Evolutionary conservation across 495 filamentous ascomycete species (phyloP).

Genomic region (Hypoxylon fragiforme): DNA sequence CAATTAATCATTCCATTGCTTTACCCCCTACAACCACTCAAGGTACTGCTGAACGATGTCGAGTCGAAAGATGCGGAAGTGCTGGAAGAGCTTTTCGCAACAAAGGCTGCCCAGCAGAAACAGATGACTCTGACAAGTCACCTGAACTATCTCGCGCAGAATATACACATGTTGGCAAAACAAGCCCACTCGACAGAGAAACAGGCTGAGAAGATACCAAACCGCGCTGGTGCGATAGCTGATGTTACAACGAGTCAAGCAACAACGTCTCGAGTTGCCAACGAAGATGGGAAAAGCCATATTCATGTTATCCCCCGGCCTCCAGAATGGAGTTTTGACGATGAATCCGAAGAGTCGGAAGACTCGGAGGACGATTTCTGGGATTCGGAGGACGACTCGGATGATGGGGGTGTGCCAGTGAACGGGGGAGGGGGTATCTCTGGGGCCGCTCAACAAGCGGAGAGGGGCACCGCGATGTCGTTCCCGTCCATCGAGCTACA

Average conservation of each 20-base stretch:
- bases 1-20: constrained; percentile 70
- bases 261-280: constrained; percentile 6
- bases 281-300: constrained; percentile 60
- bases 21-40: constrained; percentile 73
- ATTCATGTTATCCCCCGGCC: constrained; percentile 78
- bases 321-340: constrained; percentile 71
- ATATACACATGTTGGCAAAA: constrained; percentile 70
- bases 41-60: constrained; percentile 67
- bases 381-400: constrained; percentile 45
- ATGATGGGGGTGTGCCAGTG: constrained; percentile 43
- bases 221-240: neutral
- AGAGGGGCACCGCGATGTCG: constrained; percentile 75
- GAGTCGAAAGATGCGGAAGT: constrained; percentile 60
- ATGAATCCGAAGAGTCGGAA: constrained; percentile 50
- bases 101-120: constrained; percentile 58
- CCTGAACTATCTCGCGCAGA: constrained; percentile 76
- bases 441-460: constrained; percentile 47
- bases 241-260: constrained; percentile 5
- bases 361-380: constrained; percentile 40
- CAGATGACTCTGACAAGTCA: constrained; percentile 71
- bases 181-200: constrained; percentile 35
- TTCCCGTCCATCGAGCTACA: constrained; percentile 83
- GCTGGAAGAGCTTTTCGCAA: constrained; percentile 66
- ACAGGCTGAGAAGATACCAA: neutral
- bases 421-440: constrained; percentile 46